Base-by-base conservation (phyloP, 2,329 filamentous ascomycete genomes). In the Xylariomycetidae sp. region DNA sequence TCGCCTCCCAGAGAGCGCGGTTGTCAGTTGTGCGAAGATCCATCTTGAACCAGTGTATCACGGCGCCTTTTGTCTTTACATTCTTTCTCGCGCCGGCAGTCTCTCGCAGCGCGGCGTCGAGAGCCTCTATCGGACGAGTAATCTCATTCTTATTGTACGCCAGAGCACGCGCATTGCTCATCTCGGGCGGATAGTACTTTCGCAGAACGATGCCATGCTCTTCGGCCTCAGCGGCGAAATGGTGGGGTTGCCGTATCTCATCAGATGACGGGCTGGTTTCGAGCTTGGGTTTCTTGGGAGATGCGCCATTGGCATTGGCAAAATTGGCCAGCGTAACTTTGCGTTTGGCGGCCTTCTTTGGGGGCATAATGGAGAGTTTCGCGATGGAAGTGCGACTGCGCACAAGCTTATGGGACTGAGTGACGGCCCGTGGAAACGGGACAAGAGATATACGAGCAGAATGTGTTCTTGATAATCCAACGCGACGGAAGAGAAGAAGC, bases 11-110 rank as follows among this genome's bases (percentile, higher is more conserved):
- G 16, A 95, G 59, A 0, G 76, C 76, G 7, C 74, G 82, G 55
- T 94, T 95, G 56, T 96, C 89, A 1, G 63, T 58, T 2, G 74
- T 69, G 3, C 88, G 74, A 31, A 94, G 61, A 56, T 95, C 89
- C 51, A 76, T 79, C 61, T 92, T 94, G 67, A 90, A 95, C 88
- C 88, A 95, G 60, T 94, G 86, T 0, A 94, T 75, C 0, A 94
- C 82, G 0, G 80, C 77, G 16, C 75, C 64, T 18, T 74, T 74
- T 1, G 70, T 63, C 2, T 62, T 41, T 10, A 84, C 69, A 2
- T 63, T 58, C 17, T 68, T 63, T 7, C 85, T 71, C 22, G 61
- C 56, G 0, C 60, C 48, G 3, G 67, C 60, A 0, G 87, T 92
- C 2, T 80, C 73, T 16, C 68, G 55, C 5, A 88, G 66, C 0